Conservation (phyloP, 306 rosid species). For the Cucurbita maxima region DNA sequence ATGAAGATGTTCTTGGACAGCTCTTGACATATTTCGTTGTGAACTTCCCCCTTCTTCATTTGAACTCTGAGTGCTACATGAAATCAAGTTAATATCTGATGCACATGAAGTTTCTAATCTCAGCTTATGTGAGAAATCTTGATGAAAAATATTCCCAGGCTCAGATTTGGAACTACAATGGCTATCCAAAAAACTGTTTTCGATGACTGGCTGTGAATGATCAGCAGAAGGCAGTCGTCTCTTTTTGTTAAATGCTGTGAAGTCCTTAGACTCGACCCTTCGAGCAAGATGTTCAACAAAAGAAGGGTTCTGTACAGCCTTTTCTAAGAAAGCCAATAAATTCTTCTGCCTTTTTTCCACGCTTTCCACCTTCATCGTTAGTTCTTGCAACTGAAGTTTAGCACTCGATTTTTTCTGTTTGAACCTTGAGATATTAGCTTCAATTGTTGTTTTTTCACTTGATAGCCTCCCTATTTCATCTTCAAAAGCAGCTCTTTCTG, state of each 20-base stretch:
- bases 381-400: slow-evolving; percentile 48
- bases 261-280: slow-evolving; percentile 72
- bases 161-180: slow-evolving; percentile 47
- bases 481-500: slow-evolving; percentile 76
- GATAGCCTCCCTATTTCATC: slow-evolving; percentile 75
- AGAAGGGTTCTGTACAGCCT: slow-evolving; percentile 54
- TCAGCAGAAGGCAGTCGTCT: slow-evolving; percentile 69
- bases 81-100: slow-evolving; percentile 67
- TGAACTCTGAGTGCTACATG: slow-evolving; percentile 86
- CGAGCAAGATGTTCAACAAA: slow-evolving; percentile 49
- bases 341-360: slow-evolving; percentile 60
- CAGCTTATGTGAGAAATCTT: slow-evolving; percentile 68
- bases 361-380: slow-evolving; percentile 35
- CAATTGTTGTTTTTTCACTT: slow-evolving; percentile 49
- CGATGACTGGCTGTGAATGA: slow-evolving; percentile 29
- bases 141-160: slow-evolving; percentile 61
- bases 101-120: slow-evolving; percentile 69
- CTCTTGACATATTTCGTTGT: slow-evolving; percentile 39
- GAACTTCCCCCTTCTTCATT: slow-evolving; percentile 56
- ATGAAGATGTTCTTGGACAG: slow-evolving; percentile 29
- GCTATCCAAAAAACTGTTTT: slow-evolving; percentile 50
- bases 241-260: slow-evolving; percentile 63
- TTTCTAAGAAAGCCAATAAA: slow-evolving; percentile 38
- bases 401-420: slow-evolving; percentile 40
- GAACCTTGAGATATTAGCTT: slow-evolving; percentile 40